Conservation (phyloP, 1,284 basidiomycete species). For the Fomitopsis schrenkii region DNA sequence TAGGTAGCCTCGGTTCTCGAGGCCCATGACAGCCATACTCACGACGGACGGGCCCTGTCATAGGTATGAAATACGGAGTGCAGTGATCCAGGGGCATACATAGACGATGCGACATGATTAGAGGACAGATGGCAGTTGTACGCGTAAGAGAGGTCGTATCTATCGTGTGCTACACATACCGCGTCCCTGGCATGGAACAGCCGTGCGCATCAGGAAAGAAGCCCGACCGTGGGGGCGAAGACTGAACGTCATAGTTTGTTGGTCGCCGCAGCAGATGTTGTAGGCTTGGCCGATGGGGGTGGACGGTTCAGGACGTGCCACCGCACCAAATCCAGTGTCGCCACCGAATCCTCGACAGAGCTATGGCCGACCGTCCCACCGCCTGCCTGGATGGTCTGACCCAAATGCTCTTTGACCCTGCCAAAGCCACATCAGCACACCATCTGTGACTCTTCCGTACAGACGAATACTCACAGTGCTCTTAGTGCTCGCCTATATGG, state of each 20-base stretch:
- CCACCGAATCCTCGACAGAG: conserved; percentile 78
- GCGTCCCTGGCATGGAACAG: not conserved
- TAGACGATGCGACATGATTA: not conserved
- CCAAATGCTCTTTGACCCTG: conserved; percentile 76
- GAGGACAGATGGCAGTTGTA: not conserved
- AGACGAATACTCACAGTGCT: conserved; percentile 58
- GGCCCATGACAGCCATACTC: conserved; percentile 11
- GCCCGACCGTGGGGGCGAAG: not conserved
- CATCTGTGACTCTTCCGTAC: not conserved
- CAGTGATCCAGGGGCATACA: not conserved
- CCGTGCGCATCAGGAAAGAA: not conserved
- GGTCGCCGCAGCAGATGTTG: not conserved
- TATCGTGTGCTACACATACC: conserved; percentile 8
- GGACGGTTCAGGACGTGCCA: conserved; percentile 60
- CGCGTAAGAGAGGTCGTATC: not conserved
- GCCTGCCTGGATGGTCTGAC: conserved; percentile 73
- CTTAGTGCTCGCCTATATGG: conserved; percentile 78
- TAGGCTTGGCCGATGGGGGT: conserved; percentile 31
- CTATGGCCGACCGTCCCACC: conserved; percentile 76
- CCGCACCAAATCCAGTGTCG: conserved; percentile 82
- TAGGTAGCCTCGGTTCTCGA: conserved; percentile 41
- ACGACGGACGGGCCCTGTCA: not conserved
- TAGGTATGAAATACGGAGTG: not conserved
- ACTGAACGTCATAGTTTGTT: not conserved
- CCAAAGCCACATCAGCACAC: not conserved